Evolutionary conservation across 257 asterid species (phyloP), one percentile per base, ranked within the genome.

Genomic region (Parsonsia alboflavescens): DNA sequence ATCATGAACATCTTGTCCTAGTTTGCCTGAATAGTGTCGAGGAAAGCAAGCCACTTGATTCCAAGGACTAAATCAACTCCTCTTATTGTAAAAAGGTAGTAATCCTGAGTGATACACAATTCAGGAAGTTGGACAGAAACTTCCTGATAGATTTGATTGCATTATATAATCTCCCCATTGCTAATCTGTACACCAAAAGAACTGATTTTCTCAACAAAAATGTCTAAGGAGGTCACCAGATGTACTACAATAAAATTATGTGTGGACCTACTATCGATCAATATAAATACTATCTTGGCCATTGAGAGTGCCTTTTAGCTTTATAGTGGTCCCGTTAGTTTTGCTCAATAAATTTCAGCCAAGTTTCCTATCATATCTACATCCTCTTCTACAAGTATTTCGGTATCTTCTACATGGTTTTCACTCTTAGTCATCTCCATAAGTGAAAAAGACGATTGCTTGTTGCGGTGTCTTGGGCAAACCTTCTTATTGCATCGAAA

Each of bases 1-100:
- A 74, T 75, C 36, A 74, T 0, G 19, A 74, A 69, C 76, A 74
- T 71, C 21, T 71, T 16, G 0, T 75, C 70, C 80, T 61, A 74
- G 52, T 79, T 70, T 1, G 73, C 77, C 28, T 78, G 78, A 2
- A 78, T 56, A 2, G 73, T 74, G 24, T 74, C 59, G 8, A 79
- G 24, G 8, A 63, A 75, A 1, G 74, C 79, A 1, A 75, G 5
- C 73, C 74, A 75, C 45, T 75, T 28, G 39, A 75, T 75, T 0
- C 74, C 80, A 46, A 75, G 52, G 6, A 80, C 72, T 1, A 75
- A 2, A 22, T 71, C 50, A 11, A 39, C 48, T n/a, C 0, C 77
- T 77, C 7, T 57, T 63, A 6, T 69, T 24, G 13, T 69, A 22
- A 16, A 79, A 75, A 22, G 73, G 63, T 39, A 75, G 30, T 7